Percentiles rank a stretch among this genome's conserved stretches.
phyloP scores from a whole-genome alignment of 805 yeast species.

The Candida dendrica region DNA sequence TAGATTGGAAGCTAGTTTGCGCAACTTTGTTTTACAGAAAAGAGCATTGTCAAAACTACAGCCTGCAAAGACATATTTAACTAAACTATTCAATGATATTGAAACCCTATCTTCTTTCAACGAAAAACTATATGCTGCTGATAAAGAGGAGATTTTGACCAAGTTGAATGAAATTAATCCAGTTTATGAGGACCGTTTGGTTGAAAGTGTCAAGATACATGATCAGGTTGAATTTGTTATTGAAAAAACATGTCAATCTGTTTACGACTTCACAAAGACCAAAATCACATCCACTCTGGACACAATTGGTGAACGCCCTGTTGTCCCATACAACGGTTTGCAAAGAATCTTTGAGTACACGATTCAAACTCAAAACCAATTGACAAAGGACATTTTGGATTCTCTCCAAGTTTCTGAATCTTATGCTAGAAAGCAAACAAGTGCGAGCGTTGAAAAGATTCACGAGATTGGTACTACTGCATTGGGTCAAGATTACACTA shows the following conservation, averaged over 20 bases:
- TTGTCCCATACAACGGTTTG: slow-evolving; percentile 53
- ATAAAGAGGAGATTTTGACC: slow-evolving; percentile 36
- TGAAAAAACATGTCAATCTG: slow-evolving; percentile 50
- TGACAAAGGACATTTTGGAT: slow-evolving; percentile 58
- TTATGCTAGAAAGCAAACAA: slow-evolving; percentile 57
- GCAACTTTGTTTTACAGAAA: slow-evolving; percentile 83
- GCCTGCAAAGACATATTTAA: slow-evolving; percentile 86
- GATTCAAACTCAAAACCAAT: slow-evolving; percentile 53
- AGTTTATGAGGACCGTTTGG: slow-evolving; percentile 45
- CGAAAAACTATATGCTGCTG: slow-evolving; percentile 42
- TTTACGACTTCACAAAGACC: slow-evolving; percentile 54
- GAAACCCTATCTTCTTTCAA: slow-evolving; percentile 55
- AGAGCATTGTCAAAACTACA: slow-evolving; percentile 81
- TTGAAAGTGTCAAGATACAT: slow-evolving; percentile 44
- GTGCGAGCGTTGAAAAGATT: slow-evolving; percentile 53
- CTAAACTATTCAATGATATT: slow-evolving; percentile 64
- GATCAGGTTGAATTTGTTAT: slow-evolving; percentile 55
- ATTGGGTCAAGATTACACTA: slow-evolving; percentile 51
- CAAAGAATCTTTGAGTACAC: slow-evolving; percentile 67
- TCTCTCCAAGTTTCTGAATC: slow-evolving; percentile 62
- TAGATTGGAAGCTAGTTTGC: slow-evolving; percentile 71
- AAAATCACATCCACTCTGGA: slow-evolving; percentile 46
- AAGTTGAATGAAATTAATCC: slow-evolving; percentile 59
- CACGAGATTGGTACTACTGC: slow-evolving; percentile 52
- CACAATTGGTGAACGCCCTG: slow-evolving; percentile 41